These are phyloP conservation scores for Colletotrichum australisinense DNA, from an alignment of 2,329 filamentous ascomycete species.

Conservation along the genomic window DNA sequence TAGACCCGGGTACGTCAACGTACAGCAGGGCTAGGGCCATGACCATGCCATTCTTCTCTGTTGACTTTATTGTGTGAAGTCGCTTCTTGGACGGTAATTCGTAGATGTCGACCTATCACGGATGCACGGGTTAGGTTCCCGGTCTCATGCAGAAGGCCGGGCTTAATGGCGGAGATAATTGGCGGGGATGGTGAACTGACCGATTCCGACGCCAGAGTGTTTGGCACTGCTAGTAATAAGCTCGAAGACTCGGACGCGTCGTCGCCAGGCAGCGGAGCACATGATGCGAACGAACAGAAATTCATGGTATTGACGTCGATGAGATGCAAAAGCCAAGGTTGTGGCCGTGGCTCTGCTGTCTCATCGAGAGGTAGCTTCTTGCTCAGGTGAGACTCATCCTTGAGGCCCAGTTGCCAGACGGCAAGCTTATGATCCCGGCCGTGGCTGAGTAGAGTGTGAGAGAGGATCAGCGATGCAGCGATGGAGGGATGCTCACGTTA, in stretches of 20 bases:
- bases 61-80: slow-evolving; percentile 66
- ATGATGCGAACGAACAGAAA: slow-evolving; percentile 86
- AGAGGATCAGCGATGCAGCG: not conserved
- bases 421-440: slow-evolving; percentile 88
- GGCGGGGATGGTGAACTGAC: slow-evolving; percentile 52
- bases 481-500: slow-evolving; percentile 74
- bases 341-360: slow-evolving; percentile 58
- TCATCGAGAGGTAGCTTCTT: slow-evolving; percentile 78
- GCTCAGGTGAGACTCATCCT: slow-evolving; percentile 74
- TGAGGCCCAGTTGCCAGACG: slow-evolving; percentile 79
- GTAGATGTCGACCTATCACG: slow-evolving; percentile 79
- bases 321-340: slow-evolving; percentile 88
- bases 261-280: slow-evolving; percentile 43
- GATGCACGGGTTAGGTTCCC: slow-evolving; percentile 22
- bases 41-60: slow-evolving; percentile 78
- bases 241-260: not conserved
- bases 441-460: slow-evolving; percentile 67
- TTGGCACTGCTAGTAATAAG: slow-evolving; percentile 82
- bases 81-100: slow-evolving; percentile 80
- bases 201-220: slow-evolving; percentile 78
- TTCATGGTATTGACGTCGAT: slow-evolving; percentile 93
- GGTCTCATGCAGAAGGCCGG: slow-evolving; percentile 14
- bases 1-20: slow-evolving; percentile 45
- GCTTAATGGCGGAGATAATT: slow-evolving; percentile 22
- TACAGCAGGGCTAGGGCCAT: slow-evolving; percentile 81